Conservation (phyloP, 1,284 basidiomycete genomes). For the Amylostereum areolatum region DNA sequence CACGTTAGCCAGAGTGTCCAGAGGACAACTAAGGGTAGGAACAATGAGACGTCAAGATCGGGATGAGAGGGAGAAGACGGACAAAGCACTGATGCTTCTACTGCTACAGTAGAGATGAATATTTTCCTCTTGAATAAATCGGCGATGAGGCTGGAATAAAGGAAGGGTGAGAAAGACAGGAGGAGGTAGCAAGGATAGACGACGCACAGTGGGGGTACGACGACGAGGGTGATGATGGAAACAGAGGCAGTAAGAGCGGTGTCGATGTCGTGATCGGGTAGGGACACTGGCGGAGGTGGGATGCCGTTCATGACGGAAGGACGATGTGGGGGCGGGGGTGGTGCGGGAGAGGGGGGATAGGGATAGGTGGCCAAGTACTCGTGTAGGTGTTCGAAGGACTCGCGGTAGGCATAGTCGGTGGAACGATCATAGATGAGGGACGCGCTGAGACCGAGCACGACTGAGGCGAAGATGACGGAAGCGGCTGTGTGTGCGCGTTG, state of each 20-base stretch:
- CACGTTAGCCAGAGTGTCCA: background rate
- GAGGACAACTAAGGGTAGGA: background rate
- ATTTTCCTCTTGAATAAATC: constrained; percentile 7
- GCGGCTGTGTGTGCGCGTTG: background rate
- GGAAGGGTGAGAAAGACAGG: background rate
- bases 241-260: background rate
- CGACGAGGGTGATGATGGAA: background rate
- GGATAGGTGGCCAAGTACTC: background rate
- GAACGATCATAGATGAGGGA: background rate
- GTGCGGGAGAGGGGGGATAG: background rate
- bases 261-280: background rate
- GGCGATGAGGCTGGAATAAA: constrained; percentile 2
- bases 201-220: background rate
- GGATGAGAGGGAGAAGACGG: background rate
- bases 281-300: background rate
- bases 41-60: background rate
- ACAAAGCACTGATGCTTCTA: constrained; percentile 12
- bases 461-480: background rate
- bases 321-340: background rate
- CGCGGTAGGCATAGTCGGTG: background rate
- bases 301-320: background rate
- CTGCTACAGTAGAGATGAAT: constrained; percentile 7
- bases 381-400: background rate
- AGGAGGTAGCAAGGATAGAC: background rate
- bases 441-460: background rate